Evolutionary conservation across 176 grass and related monocot species (phyloP).

Genomic region (Urochloa ruziziensis): DNA sequence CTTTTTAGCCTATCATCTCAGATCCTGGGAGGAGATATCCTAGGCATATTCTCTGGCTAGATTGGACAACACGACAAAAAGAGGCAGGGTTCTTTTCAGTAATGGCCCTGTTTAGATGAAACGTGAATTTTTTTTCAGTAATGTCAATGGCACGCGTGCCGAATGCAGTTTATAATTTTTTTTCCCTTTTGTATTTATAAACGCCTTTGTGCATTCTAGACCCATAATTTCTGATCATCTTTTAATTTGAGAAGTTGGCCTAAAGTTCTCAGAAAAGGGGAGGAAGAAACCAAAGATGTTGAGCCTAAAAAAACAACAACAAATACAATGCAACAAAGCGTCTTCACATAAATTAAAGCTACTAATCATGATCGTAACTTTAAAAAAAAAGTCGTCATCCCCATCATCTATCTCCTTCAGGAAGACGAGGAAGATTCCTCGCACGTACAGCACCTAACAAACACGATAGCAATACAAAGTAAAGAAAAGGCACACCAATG

Average conservation of each 20-base stretch:
- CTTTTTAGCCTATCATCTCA: not conserved
- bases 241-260: not conserved
- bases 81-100: not conserved
- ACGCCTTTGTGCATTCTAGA: not conserved
- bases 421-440: not conserved
- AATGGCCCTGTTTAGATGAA: no score
- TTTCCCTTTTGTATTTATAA: not conserved
- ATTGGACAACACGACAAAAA: not conserved
- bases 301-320: not conserved
- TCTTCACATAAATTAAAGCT: not conserved
- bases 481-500: not conserved
- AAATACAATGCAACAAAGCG: not conserved
- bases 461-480: not conserved
- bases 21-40: constrained; percentile 23
- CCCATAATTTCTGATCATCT: not conserved
- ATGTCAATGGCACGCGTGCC: not conserved
- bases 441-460: not conserved
- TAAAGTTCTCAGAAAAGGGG: not conserved
- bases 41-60: constrained; percentile 44
- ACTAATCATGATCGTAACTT: not conserved
- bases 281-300: not conserved
- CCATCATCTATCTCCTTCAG: not conserved
- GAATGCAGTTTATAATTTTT: not conserved
- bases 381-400: no score
- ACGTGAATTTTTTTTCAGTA: constrained; percentile 18